These are phyloP conservation scores for Pistacia vera DNA, from an alignment of 345 rosid species.

Conservation along the genomic window DNA sequence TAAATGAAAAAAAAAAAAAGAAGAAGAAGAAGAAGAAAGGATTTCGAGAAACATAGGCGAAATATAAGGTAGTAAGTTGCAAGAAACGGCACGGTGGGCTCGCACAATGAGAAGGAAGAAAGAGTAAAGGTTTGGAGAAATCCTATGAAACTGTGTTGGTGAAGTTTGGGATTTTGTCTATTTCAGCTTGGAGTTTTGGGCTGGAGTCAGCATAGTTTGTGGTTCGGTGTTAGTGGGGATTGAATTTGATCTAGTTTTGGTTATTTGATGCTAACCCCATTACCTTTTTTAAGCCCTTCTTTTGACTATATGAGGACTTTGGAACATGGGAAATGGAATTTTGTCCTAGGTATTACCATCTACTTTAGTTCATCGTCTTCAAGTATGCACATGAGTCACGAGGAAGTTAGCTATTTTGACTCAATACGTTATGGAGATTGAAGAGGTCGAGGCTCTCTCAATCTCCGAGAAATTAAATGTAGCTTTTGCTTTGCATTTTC, in stretches of 20 bases:
- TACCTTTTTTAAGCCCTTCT: not conserved
- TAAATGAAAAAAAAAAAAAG: conserved; percentile 3
- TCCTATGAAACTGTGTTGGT: not conserved
- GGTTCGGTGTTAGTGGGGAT: conserved; percentile 8
- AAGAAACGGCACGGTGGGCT: conserved; percentile 12
- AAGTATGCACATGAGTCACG: conserved; percentile 1
- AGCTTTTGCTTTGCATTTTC: not conserved
- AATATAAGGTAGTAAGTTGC: conserved; percentile 2
- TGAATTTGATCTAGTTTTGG: conserved; percentile 4
- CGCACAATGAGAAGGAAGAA: not conserved
- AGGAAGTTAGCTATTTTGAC: conserved; percentile 4
- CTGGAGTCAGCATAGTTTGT: conserved; percentile 17
- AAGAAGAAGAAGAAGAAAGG: not conserved
- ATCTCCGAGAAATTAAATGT: not conserved
- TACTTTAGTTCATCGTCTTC: conserved; percentile 5
- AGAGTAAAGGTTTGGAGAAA: not conserved
- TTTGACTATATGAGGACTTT: conserved; percentile 14
- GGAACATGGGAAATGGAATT: conserved; percentile 8
- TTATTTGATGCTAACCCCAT: not conserved
- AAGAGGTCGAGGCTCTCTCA: not conserved
- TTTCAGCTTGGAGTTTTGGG: not conserved
- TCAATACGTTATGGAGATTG: not conserved
- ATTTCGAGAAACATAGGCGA: conserved; percentile 10
- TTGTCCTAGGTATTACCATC: conserved; percentile 2
- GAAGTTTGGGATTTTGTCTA: conserved; percentile 3